Conservation (phyloP, 2,329 filamentous ascomycete species). For the Aspergillus alliaceus region DNA sequence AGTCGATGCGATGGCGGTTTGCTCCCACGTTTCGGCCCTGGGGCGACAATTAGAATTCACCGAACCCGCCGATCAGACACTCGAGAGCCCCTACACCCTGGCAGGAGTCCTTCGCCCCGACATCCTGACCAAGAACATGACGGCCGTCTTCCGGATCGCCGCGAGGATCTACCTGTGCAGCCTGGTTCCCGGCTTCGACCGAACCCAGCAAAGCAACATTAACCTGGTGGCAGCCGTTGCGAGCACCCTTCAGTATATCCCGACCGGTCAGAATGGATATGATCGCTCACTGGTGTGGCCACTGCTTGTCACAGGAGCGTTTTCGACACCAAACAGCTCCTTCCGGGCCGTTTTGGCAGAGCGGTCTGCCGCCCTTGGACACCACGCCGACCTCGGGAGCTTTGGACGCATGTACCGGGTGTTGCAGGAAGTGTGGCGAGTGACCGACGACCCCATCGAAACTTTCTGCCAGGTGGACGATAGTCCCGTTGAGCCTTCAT, state of each 20-base stretch:
- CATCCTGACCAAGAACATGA: slow-evolving; percentile 85
- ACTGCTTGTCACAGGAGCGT: slow-evolving; percentile 80
- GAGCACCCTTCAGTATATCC: slow-evolving; percentile 76
- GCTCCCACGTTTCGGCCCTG: slow-evolving; percentile 84
- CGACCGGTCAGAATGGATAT: slow-evolving; percentile 75
- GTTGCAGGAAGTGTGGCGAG: slow-evolving; percentile 77
- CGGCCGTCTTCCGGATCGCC: slow-evolving; percentile 83
- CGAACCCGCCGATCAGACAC: slow-evolving; percentile 63
- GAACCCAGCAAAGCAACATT: slow-evolving; percentile 69
- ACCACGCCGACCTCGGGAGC: slow-evolving; percentile 75
- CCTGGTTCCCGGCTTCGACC: slow-evolving; percentile 83
- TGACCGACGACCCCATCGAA: slow-evolving; percentile 61
- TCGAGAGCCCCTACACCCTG: slow-evolving; percentile 57
- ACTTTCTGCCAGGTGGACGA: slow-evolving; percentile 10
- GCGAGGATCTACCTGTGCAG: slow-evolving; percentile 97
- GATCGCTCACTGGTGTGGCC: slow-evolving; percentile 94
- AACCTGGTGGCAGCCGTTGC: slow-evolving; percentile 77
- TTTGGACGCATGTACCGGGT: slow-evolving; percentile 81
- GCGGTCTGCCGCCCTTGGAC: slow-evolving; percentile 71
- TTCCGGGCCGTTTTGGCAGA: slow-evolving; percentile 80
- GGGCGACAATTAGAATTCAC: slow-evolving; percentile 83
- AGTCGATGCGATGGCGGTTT: slow-evolving; percentile 77
- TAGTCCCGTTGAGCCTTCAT: slow-evolving; percentile 6
- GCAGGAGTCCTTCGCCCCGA: slow-evolving; percentile 73
- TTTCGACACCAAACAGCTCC: slow-evolving; percentile 67